Conservation (phyloP, 1,139 yeast species). For the Sugiyamaella paludigena region DNA sequence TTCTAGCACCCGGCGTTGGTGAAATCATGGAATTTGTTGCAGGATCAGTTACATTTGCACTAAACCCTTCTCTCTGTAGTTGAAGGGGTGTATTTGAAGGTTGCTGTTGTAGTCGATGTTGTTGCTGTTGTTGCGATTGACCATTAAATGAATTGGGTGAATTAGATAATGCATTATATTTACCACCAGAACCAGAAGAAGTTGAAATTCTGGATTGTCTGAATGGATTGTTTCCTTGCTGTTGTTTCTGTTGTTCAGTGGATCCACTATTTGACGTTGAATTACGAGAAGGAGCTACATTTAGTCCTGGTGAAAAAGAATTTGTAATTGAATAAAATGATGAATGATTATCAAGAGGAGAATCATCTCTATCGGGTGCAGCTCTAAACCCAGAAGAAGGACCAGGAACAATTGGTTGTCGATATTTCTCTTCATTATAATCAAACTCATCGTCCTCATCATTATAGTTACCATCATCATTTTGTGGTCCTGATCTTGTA, state of each 20-base stretch:
- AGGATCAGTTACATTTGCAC: conserved; percentile 10
- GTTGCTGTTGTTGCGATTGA: background rate
- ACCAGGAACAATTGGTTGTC: conserved; percentile 25
- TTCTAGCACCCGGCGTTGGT: background rate
- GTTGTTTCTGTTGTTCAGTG: background rate
- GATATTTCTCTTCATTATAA: conserved; percentile 18
- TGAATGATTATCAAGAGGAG: conserved; percentile 1
- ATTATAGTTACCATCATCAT: conserved; percentile 13
- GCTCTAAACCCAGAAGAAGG: conserved; percentile 27
- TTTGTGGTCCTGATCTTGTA: conserved; percentile 8
- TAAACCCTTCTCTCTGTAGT: conserved; percentile 2
- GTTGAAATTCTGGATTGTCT: conserved; percentile 5
- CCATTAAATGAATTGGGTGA: conserved; percentile 2
- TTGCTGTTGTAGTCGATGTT: background rate
- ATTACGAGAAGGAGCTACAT: background rate
- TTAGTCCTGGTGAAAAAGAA: background rate
- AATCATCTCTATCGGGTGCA: background rate
- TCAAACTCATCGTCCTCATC: conserved; percentile 14
- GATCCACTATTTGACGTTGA: background rate
- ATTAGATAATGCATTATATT: conserved; percentile 3
- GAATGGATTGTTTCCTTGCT: conserved; percentile 3
- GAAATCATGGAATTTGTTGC: background rate
- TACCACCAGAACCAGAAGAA: background rate
- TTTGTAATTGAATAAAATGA: conserved; percentile 10
- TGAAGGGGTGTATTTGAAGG: background rate